Base-by-base conservation (phyloP, 169 alveolate species). In the Cryptosporidium andersoni region DNA sequence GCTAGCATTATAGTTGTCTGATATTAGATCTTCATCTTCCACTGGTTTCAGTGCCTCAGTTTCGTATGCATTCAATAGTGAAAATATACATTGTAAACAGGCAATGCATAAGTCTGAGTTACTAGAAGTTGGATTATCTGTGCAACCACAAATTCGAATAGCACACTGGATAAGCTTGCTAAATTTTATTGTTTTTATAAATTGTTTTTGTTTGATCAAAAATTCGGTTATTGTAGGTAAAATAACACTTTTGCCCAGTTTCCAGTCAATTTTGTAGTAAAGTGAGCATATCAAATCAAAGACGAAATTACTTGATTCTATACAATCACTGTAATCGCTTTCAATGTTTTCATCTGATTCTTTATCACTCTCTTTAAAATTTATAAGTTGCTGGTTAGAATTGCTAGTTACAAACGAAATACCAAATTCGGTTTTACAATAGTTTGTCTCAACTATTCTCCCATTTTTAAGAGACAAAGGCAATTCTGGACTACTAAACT, bases 151-250 rank as follows among this genome's bases (percentile, higher is more conserved):
- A 58, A 66, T 68, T 42, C 45, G 55, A 4, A 74, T 40, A 37
- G 68, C 63, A 6, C 85, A 36, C n/a, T 58, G 55, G 47, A 74
- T 74, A 34, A 74, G n/a, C 45, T 55, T 74, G 60, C 49, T 74
- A 49, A 74, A 74, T 74, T 74, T 74, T 4, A 74, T 4, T 11
- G 74, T 74, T 37, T 74, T 74, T 34, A 74, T 64, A 58, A 58
- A 74, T 16, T 74, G 85, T 49, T 60, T 74, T 60, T 74, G 85
- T 8, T 74, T 74, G 25, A 74, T 55, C 11, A 74, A 45, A 58
- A 74, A 74, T 74, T 74, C 74, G 60, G 60, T 60, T 43, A 74
- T 11, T 7, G 85, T 74, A 25, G 85, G 85, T 34, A 74, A 74
- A 8, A 74, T 58, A 36, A 74, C 53, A 14, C 85, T 64, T 58